Evolutionary conservation across 768 basidiomycete species (phyloP), one percentile per base, ranked within the genome.

Genomic region (Amanita phalloides): DNA sequence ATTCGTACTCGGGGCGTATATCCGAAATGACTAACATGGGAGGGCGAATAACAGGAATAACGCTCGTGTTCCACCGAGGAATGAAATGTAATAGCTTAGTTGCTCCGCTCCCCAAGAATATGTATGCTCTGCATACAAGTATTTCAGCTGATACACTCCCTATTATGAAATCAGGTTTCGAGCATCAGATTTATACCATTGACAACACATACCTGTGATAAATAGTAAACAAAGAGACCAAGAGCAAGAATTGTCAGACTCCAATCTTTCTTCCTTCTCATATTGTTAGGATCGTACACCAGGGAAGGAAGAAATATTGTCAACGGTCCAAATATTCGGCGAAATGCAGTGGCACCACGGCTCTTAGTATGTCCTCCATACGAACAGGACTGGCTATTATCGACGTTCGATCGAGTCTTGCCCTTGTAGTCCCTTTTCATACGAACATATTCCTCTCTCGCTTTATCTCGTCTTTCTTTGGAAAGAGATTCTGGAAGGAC

Each of bases 61-160:
- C 4, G 84, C 86, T 4, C 85, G 76, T 14, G 74, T 62, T 35
- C 70, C 76, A 14, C 83, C 80, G 62, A 84, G 72, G 57, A 78
- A 76, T 1, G 84, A 83, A 45, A 90, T 83, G 56, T 86, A 90
- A 62, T 86, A 86, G 54, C 85, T 81, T 56, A 90, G 64, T 63
- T 84, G 75, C 58, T 82, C 82, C 14, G 82, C 78, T 39, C 71
- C 74, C 88, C 88, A 90, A 45, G 69, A 70, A 56, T 85, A 90
- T 7, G 78, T 66, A 59, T 88, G 84, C 48, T 72, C 78, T 2
- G 84, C 87, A 60, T 90, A 92, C 25, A 90, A 68, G 63, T 90
- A 90, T 61, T 90, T 92, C 63, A 90, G 69, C 61, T 86, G 85
- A 65, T 78, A 82, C 3, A 90, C 57, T n/a, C 88, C 89, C 77